Conservation (phyloP, 257 asterid species). For the Nicotiana paniculata region DNA sequence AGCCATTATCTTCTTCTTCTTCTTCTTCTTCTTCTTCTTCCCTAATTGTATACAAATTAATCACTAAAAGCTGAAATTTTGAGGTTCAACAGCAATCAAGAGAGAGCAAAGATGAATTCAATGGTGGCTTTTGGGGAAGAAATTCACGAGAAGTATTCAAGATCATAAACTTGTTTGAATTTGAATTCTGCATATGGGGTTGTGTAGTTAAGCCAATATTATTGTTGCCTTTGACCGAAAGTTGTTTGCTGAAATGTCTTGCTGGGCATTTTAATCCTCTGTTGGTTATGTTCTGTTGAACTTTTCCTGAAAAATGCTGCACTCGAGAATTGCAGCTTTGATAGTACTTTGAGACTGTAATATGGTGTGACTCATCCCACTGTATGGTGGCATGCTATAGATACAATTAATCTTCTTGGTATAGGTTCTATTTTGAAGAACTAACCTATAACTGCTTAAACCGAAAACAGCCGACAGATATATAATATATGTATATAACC, state of each 20-base stretch:
- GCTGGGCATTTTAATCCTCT: too few species aligned
- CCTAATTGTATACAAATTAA: background rate
- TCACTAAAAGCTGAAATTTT: background rate
- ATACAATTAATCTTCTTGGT: background rate
- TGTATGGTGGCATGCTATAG: background rate
- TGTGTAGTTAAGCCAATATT: background rate
- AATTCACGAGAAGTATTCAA: background rate
- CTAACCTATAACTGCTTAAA: too few species aligned
- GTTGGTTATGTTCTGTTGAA: too few species aligned
- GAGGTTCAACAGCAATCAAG: background rate
- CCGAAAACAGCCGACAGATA: too few species aligned
- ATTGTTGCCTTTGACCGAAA: background rate
- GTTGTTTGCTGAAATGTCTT: background rate
- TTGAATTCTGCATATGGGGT: background rate
- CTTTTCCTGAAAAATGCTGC: too few species aligned
- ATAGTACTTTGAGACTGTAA: background rate
- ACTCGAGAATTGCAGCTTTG: too few species aligned
- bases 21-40: background rate
- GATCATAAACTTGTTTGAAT: slow-evolving; percentile 17
- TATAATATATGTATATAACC: too few species aligned
- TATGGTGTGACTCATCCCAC: background rate
- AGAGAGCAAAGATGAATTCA: background rate
- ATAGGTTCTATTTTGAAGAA: too few species aligned
- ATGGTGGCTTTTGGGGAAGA: slow-evolving; percentile 2
- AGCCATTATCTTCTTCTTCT: too few species aligned